Evolutionary conservation across 139 green algal genomes (phyloP).

Genomic region (Chlorella sp.): DNA sequence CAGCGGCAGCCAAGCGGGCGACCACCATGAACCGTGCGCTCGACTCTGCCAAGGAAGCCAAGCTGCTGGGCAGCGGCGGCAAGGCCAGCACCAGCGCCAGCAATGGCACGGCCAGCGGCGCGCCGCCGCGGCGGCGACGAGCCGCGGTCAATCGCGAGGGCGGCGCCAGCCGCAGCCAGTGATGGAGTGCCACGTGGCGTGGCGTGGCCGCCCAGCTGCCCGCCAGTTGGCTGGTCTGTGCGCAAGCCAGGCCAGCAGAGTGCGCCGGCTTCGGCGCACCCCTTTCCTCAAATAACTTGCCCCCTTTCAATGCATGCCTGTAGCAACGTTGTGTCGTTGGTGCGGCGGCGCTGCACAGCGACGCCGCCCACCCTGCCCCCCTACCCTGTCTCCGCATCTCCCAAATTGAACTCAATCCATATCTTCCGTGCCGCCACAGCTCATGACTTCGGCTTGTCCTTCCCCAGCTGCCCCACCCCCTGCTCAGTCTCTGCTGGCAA

Average conservation of each 20-base stretch:
- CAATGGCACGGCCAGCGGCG: not conserved
- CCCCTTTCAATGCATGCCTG: not conserved
- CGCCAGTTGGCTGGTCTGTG: no score
- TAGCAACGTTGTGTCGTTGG: not conserved
- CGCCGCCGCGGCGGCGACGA: not conserved
- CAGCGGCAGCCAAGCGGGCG: conserved; percentile 33
- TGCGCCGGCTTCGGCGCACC: not conserved
- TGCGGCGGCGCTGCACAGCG: not conserved
- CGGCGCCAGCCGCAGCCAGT: not conserved
- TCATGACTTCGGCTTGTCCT: not conserved
- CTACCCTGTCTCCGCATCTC: conserved; percentile 6
- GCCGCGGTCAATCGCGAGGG: not conserved
- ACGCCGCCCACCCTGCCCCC: not conserved
- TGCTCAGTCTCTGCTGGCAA: not conserved
- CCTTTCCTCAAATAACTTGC: not conserved
- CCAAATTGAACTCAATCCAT: not conserved
- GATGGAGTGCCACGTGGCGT: not conserved
- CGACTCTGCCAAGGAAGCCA: conserved; percentile 19
- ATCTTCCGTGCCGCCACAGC: not conserved
- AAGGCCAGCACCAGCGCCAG: not conserved
- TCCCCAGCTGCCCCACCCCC: not conserved
- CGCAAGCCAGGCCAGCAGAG: not conserved
- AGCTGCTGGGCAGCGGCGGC: conserved; percentile 6
- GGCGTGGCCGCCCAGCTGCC: not conserved
- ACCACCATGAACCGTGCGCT: conserved; percentile 39